A percentile compares a stretch with the other conserved stretches of the same genome.
Conservation (phyloP, 805 yeast species). For the Myxozyma geophila region DNA sequence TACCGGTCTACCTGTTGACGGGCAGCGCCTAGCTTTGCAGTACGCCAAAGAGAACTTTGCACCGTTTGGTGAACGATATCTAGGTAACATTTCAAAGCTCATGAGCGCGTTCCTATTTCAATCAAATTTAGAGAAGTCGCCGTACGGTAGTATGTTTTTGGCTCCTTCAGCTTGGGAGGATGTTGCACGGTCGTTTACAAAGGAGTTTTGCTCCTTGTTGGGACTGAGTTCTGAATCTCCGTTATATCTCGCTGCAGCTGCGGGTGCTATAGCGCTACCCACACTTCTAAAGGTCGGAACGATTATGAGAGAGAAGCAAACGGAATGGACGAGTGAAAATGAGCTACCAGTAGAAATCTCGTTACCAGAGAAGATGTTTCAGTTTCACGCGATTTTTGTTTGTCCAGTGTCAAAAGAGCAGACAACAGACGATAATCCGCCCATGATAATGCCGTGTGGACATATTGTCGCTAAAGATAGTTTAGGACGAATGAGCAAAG, state of each 20-base stretch:
- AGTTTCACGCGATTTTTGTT: conserved; percentile 68
- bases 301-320: conserved; percentile 47
- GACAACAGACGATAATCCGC: conserved; percentile 64
- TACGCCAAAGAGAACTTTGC: conserved; percentile 53
- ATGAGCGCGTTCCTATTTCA: conserved; percentile 48
- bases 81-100: conserved; percentile 52
- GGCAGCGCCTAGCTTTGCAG: conserved; percentile 44
- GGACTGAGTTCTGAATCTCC: conserved; percentile 61
- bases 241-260: conserved; percentile 53
- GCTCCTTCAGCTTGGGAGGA: conserved; percentile 43
- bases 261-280: conserved; percentile 61
- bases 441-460: conserved; percentile 64
- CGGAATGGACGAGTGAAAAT: conserved; percentile 61
- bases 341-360: conserved; percentile 68
- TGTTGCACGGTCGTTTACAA: conserved; percentile 48
- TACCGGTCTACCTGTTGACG: conserved; percentile 5
- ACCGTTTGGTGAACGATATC: conserved; percentile 48
- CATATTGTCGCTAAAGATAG: conserved; percentile 65
- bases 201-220: conserved; percentile 55
- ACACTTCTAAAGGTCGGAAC: conserved; percentile 55
- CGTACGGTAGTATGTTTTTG: conserved; percentile 40
- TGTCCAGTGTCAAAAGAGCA: conserved; percentile 75
- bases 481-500: conserved; percentile 52
- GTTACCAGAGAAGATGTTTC: conserved; percentile 54
- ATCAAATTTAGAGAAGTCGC: conserved; percentile 36